Evolutionary conservation across 2,329 filamentous ascomycete species (phyloP).

Genomic region (Onygena corvina): DNA sequence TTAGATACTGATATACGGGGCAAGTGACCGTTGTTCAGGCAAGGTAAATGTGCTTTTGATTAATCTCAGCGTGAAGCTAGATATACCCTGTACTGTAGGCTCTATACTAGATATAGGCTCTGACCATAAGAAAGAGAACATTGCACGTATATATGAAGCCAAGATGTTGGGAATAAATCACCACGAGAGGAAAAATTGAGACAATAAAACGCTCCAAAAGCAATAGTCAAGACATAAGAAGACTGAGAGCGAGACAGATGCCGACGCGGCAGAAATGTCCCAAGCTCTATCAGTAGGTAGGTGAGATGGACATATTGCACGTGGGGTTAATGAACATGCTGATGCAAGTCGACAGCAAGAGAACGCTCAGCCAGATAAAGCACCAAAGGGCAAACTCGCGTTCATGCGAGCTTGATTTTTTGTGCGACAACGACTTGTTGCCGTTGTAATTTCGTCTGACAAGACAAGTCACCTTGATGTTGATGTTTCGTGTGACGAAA

Average conservation of each 20-base stretch:
- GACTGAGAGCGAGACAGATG: not conserved
- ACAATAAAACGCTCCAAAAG: not conserved
- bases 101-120: too few species aligned
- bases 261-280: not conserved
- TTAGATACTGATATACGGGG: not conserved
- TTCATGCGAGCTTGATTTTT: not conserved
- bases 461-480: too few species aligned
- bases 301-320: too few species aligned
- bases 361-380: not conserved
- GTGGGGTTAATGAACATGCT: too few species aligned
- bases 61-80: not conserved
- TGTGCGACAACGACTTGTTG: not conserved
- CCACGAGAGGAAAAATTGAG: not conserved
- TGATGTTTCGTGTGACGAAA: too few species aligned
- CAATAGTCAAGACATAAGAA: not conserved
- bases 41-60: not conserved
- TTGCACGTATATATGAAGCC: too few species aligned
- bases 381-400: constrained; percentile 4
- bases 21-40: not conserved
- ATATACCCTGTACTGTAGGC: not conserved
- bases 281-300: constrained; percentile 3
- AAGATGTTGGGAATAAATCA: not conserved
- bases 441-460: too few species aligned
- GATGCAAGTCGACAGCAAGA: not conserved
- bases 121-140: too few species aligned